Evolutionary conservation across 768 basidiomycete genomes (phyloP).

Genomic region (Gelatoporia subvermispora): DNA sequence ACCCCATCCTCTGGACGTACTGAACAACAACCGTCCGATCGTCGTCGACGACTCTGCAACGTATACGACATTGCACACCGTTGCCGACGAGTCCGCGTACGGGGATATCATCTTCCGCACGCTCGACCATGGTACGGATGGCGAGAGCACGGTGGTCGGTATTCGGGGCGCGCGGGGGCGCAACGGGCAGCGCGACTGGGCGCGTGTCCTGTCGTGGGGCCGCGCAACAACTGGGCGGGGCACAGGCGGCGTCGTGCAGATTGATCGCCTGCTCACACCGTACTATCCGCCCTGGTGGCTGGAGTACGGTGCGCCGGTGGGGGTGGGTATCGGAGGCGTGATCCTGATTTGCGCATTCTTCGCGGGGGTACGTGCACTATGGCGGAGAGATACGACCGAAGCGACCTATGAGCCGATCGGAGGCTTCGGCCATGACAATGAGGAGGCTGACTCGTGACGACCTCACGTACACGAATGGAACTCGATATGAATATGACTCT

Average conservation of each 20-base stretch:
- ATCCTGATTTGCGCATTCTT: conserved; percentile 64
- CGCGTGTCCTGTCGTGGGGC: conserved; percentile 66
- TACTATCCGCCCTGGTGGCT: conserved; percentile 86
- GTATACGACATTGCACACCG: conserved; percentile 75
- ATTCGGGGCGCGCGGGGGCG: conserved; percentile 72
- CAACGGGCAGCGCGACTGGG: conserved; percentile 57
- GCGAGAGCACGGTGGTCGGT: conserved; percentile 51
- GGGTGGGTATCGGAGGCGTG: conserved; percentile 56
- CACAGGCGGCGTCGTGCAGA: conserved; percentile 83
- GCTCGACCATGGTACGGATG: conserved; percentile 32
- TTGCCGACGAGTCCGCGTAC: conserved; percentile 45
- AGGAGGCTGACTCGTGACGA: conserved; percentile 8
- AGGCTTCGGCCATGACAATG: conserved; percentile 61
- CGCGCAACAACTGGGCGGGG: conserved; percentile 68
- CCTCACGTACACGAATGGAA: too few relatives aligned
- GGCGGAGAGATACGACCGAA: conserved; percentile 72
- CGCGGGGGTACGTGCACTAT: conserved; percentile 63
- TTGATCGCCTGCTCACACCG: conserved; percentile 79
- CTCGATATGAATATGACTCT: too few relatives aligned
- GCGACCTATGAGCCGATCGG: conserved; percentile 90
- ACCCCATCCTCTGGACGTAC: conserved; percentile 19
- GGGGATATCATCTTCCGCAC: conserved; percentile 82
- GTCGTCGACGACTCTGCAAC: conserved; percentile 63
- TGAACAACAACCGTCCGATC: conserved; percentile 72
- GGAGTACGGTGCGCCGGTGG: conserved; percentile 65